These are phyloP conservation scores for Euptelea pleiosperma DNA, from an alignment of 164 flowering plant species.

Conservation along the genomic window DNA sequence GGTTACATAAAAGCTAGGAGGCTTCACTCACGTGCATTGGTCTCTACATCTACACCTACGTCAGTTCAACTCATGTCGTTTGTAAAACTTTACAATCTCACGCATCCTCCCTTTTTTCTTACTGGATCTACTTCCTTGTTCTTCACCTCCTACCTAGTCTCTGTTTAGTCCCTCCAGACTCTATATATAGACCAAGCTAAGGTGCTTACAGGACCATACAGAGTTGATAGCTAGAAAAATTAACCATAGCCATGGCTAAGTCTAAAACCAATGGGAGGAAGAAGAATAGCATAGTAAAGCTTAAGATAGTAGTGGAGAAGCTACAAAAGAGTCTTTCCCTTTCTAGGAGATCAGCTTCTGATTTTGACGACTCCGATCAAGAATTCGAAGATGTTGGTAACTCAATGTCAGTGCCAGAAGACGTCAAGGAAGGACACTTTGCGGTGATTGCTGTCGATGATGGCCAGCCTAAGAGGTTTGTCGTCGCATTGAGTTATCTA, in stretches of 20 bases:
- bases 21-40: conserved; percentile 28
- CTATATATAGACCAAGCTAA: no score
- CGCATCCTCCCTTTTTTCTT: no score
- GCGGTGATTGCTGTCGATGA: conserved; percentile 50
- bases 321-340: conserved; percentile 37
- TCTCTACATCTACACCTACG: no score
- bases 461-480: conserved; percentile 37
- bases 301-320: conserved; percentile 33
- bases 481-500: conserved; percentile 41
- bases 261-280: conserved; percentile 16
- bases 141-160: no score
- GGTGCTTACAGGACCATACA: no score
- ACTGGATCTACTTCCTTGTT: no score
- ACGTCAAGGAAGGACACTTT: conserved; percentile 70
- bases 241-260: conserved; percentile 24
- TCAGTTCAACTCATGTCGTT: no score
- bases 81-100: no score
- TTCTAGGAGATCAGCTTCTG: conserved; percentile 18
- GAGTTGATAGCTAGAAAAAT: no score
- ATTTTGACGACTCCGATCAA: conserved; percentile 12
- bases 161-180: no score
- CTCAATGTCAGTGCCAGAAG: conserved; percentile 55
- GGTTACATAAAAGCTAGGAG: conserved; percentile 14
- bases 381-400: no score
- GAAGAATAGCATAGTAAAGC: conserved; percentile 37